Conservation (phyloP, 2,329 filamentous ascomycete genomes). For the Cercospora sp. region DNA sequence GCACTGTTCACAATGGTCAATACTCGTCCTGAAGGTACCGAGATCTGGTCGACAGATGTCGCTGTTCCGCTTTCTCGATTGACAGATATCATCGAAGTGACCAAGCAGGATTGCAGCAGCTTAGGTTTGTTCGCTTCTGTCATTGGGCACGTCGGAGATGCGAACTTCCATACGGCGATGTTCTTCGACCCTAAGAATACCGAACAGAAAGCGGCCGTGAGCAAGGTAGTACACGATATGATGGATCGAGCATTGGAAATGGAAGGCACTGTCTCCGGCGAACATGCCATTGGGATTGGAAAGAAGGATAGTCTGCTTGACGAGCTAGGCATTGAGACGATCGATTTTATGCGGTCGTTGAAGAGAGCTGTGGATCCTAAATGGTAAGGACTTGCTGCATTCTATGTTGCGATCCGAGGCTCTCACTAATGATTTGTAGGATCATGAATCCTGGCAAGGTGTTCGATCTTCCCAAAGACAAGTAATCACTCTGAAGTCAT, state of each 20-base stretch:
- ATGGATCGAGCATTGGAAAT: slow-evolving; percentile 86
- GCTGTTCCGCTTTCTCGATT: slow-evolving; percentile 62
- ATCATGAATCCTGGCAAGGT: slow-evolving; percentile 30
- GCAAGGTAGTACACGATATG: slow-evolving; percentile 80
- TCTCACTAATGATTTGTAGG: not conserved
- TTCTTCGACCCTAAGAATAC: slow-evolving; percentile 75
- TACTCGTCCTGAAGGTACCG: slow-evolving; percentile 55
- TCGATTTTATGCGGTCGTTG: slow-evolving; percentile 27
- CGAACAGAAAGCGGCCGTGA: slow-evolving; percentile 74
- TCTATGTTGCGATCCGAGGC: not conserved
- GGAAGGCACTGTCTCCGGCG: slow-evolving; percentile 67
- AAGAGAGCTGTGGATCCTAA: slow-evolving; percentile 27
- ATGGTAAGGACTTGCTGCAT: not conserved
- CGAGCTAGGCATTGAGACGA: slow-evolving; percentile 25
- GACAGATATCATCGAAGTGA: slow-evolving; percentile 70
- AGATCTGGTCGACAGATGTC: slow-evolving; percentile 64
- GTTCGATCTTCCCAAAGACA: slow-evolving; percentile 19
- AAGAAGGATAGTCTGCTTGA: slow-evolving; percentile 28
- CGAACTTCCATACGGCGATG: slow-evolving; percentile 92
- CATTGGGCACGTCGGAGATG: slow-evolving; percentile 86
- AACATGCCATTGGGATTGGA: slow-evolving; percentile 30
- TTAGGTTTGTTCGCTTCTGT: slow-evolving; percentile 85
- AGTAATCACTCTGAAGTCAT: not conserved
- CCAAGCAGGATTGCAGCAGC: slow-evolving; percentile 85
- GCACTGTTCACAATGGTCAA: slow-evolving; percentile 63